Evolutionary conservation across 2,329 filamentous ascomycete genomes (phyloP).

Genomic region (Fusarium sp.): DNA sequence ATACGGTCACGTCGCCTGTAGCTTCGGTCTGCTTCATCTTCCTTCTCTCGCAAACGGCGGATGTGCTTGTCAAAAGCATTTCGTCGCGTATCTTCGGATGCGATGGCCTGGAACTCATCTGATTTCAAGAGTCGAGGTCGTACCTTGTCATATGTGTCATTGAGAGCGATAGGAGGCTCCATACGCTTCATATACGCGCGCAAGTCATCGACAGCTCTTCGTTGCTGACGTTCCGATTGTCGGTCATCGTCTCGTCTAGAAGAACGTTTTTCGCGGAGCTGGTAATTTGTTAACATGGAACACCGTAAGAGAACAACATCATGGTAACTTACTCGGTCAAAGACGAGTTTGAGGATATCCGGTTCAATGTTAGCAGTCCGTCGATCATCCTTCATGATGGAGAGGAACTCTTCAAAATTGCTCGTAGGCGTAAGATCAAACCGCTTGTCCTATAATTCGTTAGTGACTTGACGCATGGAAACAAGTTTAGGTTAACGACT

Average conservation of each 20-base stretch:
- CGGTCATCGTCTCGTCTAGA: slow-evolving; percentile 86
- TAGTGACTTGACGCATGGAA: slow-evolving; percentile 5
- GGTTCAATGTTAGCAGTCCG: slow-evolving; percentile 89
- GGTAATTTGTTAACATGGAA: slow-evolving; percentile 17
- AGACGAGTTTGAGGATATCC: slow-evolving; percentile 83
- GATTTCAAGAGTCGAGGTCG: slow-evolving; percentile 81
- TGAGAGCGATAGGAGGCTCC: slow-evolving; percentile 81
- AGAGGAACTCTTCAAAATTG: slow-evolving; percentile 87
- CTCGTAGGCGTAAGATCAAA: slow-evolving; percentile 91
- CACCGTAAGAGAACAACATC: not conserved
- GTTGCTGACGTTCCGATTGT: slow-evolving; percentile 85
- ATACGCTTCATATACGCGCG: slow-evolving; percentile 89
- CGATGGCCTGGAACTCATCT: slow-evolving; percentile 85
- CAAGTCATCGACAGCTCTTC: slow-evolving; percentile 84
- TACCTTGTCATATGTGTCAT: slow-evolving; percentile 91
- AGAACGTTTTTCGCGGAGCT: slow-evolving; percentile 87
- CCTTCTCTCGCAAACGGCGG: slow-evolving; percentile 89
- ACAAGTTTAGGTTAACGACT: slow-evolving; percentile 52
- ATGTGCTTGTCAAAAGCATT: slow-evolving; percentile 93
- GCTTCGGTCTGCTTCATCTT: slow-evolving; percentile 81
- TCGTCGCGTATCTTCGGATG: slow-evolving; percentile 84
- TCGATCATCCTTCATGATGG: slow-evolving; percentile 84
- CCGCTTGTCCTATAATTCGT: slow-evolving; percentile 76
- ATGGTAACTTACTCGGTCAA: slow-evolving; percentile 74
- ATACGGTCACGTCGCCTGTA: slow-evolving; percentile 69